Conservation (phyloP, 345 rosid species). For the Arabis hirsuta region DNA sequence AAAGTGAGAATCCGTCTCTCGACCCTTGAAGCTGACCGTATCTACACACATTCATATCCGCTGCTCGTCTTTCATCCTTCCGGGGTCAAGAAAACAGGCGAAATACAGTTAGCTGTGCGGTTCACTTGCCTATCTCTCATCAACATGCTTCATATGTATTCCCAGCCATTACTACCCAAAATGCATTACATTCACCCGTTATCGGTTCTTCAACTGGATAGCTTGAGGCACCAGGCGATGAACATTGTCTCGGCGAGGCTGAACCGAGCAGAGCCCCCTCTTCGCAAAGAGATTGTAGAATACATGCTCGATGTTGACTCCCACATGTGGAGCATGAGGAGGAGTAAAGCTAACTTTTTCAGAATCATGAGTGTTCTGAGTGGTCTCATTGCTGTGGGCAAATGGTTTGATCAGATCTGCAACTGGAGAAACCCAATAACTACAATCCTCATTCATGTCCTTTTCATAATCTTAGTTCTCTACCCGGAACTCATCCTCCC, state of each 20-base stretch:
- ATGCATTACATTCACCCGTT: conserved; percentile 95
- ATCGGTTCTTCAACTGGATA: conserved; percentile 90
- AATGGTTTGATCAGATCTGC: conserved; percentile 94
- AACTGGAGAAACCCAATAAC: conserved; percentile 96
- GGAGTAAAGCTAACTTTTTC: conserved; percentile 87
- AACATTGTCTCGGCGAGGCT: conserved; percentile 85
- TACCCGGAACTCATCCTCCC: conserved; percentile 94
- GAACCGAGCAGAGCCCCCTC: conserved; percentile 91
- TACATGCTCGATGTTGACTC: conserved; percentile 99
- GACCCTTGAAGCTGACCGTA: conserved; percentile 87
- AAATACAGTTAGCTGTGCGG: conserved; percentile 87
- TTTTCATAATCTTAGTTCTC: conserved; percentile 75
- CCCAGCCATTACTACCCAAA: conserved; percentile 84
- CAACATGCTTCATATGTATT: conserved; percentile 90
- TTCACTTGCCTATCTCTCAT: conserved; percentile 75
- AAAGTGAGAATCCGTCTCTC: conserved; percentile 94
- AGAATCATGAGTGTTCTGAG: conserved; percentile 58
- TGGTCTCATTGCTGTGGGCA: conserved; percentile 76
- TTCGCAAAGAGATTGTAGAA: conserved; percentile 91
- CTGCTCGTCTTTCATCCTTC: conserved; percentile 80
- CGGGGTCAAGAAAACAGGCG: conserved; percentile 93
- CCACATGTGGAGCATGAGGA: conserved; percentile 99
- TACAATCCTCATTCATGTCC: conserved; percentile 77
- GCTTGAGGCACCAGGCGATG: conserved; percentile 91
- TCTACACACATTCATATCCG: conserved; percentile 94